Conservation (phyloP, 345 rosid species). For the Moringa oleifera region DNA sequence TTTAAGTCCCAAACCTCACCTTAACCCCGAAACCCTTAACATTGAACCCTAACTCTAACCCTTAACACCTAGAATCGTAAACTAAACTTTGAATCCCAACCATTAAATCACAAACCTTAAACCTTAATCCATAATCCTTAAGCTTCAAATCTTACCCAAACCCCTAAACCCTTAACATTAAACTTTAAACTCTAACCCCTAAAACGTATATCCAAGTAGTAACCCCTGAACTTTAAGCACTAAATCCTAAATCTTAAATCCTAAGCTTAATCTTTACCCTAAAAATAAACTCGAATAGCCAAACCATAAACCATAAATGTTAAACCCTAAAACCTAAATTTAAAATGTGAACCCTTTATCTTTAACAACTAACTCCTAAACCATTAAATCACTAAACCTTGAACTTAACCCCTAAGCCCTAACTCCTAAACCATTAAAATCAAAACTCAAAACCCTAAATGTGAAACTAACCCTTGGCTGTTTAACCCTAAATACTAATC, state of each 20-base stretch:
- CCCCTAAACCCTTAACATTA: background rate
- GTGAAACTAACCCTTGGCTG: background rate
- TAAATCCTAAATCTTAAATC: background rate
- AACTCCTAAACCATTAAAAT: conserved; percentile 6
- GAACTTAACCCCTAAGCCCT: conserved; percentile 7
- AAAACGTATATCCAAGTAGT: too few species aligned
- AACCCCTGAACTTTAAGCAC: too few species aligned
- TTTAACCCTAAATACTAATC: conserved; percentile 5
- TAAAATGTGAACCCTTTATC: background rate
- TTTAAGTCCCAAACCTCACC: background rate
- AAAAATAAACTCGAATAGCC: background rate
- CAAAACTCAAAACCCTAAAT: conserved; percentile 9
- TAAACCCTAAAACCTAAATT: background rate
- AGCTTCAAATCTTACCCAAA: background rate
- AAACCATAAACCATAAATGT: background rate
- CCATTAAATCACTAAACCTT: background rate
- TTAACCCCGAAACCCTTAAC: background rate
- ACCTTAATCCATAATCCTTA: background rate
- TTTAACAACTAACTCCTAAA: background rate
- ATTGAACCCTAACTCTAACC: background rate
- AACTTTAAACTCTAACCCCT: too few species aligned
- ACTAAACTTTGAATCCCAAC: background rate
- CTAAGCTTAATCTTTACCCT: background rate
- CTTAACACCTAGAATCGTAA: background rate
- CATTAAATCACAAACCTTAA: background rate